These are phyloP conservation scores for Boletellus dicymbophilus DNA, from an alignment of 1,284 basidiomycete genomes.

Conservation along the genomic window DNA sequence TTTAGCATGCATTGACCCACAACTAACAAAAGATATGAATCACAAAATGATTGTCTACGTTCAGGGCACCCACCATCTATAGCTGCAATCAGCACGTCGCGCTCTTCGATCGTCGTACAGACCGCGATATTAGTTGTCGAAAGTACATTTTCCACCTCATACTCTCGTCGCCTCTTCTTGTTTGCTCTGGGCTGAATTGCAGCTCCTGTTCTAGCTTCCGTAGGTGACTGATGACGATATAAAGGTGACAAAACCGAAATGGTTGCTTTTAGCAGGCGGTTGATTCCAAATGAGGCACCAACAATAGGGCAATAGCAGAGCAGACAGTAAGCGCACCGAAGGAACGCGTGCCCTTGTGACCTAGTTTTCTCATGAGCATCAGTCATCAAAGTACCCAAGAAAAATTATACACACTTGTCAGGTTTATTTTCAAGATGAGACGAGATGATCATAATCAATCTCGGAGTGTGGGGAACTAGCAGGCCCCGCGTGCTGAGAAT, in stretches of 20 bases:
- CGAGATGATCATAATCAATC: conserved; percentile 49
- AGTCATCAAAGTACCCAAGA: neutral
- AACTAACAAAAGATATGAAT: conserved; percentile 45
- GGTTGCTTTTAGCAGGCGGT: conserved; percentile 56
- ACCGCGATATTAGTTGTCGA: conserved; percentile 50
- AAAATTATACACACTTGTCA: conserved; percentile 45
- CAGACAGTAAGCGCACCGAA: conserved; percentile 45
- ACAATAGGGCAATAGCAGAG: conserved; percentile 48
- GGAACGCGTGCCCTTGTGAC: conserved; percentile 42
- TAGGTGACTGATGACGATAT: conserved; percentile 43
- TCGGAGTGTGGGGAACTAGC: conserved; percentile 53
- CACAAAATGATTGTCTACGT: neutral
- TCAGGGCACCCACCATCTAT: conserved; percentile 55
- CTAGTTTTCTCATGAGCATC: conserved; percentile 35
- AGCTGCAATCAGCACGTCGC: conserved; percentile 53
- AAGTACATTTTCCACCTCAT: conserved; percentile 81
- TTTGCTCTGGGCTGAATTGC: conserved; percentile 52
- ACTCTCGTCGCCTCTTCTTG: conserved; percentile 76
- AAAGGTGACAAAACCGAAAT: conserved; percentile 53
- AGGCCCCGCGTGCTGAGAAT: conserved; percentile 49
- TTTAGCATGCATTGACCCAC: conserved; percentile 49
- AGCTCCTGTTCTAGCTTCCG: conserved; percentile 17
- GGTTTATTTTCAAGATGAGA: conserved; percentile 62
- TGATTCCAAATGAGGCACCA: conserved; percentile 50
- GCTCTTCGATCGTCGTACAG: conserved; percentile 52